Percentiles rank a stretch among this genome's conserved stretches.
phyloP scores from a whole-genome alignment of 2,329 filamentous ascomycete species.

The Monosporascus sp. region DNA sequence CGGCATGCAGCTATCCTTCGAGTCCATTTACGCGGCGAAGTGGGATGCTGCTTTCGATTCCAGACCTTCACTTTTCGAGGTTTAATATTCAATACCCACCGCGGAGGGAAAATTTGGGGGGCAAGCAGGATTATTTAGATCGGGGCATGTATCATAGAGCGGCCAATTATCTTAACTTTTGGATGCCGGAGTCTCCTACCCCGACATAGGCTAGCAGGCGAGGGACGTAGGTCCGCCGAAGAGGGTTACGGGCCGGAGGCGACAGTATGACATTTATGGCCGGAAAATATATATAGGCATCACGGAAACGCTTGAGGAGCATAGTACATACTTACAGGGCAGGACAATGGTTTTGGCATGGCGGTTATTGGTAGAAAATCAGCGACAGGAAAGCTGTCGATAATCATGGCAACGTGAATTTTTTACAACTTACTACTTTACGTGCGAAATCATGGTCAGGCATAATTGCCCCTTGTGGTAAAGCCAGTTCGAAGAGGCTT shows the following conservation, averaged over 20 bases:
- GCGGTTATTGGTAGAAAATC: not conserved
- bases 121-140: conserved; percentile 14
- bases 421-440: not conserved
- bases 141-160: conserved; percentile 14
- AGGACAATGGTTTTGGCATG: not conserved
- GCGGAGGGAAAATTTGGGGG: conserved; percentile 6
- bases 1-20: conserved; percentile 4
- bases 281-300: not conserved
- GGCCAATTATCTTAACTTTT: conserved; percentile 11
- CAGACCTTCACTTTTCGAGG: conserved; percentile 11
- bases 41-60: conserved; percentile 14
- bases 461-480: conserved; percentile 9
- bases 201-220: too few relatives aligned
- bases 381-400: not conserved
- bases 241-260: not conserved
- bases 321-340: not conserved
- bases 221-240: not conserved
- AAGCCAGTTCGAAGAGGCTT: not conserved
- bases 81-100: conserved; percentile 11
- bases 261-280: not conserved
- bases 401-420: not conserved
- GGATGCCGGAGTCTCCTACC: conserved; percentile 1
- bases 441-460: conserved; percentile 12
- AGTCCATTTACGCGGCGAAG: not conserved
- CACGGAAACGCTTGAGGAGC: not conserved